These are phyloP conservation scores for Nymphaea colorata DNA, from an alignment of 164 flowering plant genomes.

Conservation along the genomic window DNA sequence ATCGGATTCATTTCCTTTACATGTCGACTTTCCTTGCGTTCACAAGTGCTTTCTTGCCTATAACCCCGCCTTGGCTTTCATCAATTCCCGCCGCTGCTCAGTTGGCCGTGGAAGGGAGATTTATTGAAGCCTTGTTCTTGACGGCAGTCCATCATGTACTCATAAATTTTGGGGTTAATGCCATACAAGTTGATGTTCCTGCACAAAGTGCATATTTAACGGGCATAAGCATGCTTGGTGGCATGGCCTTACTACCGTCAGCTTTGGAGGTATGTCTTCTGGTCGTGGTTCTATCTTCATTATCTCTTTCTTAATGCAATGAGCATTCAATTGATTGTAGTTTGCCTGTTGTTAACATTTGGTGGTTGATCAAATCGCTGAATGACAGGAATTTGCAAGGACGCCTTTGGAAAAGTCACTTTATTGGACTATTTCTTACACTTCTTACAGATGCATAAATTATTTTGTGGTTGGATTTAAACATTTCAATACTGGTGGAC, in stretches of 20 bases:
- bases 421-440: too few species aligned
- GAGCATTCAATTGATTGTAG: too few species aligned
- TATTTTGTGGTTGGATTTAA: too few species aligned
- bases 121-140: slow-evolving; percentile 12
- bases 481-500: too few species aligned
- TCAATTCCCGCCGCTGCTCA: slow-evolving; percentile 17
- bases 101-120: slow-evolving; percentile 14
- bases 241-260: slow-evolving; percentile 20
- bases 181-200: slow-evolving; percentile 17
- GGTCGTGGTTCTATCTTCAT: background rate
- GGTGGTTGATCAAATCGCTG: too few species aligned
- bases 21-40: slow-evolving; percentile 14
- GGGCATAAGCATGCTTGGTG: slow-evolving; percentile 19
- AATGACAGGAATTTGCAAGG: too few species aligned
- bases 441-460: too few species aligned
- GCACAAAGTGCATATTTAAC: slow-evolving; percentile 14
- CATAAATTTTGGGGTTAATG: slow-evolving; percentile 12
- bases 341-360: too few species aligned
- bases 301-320: background rate
- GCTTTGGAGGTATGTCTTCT: slow-evolving; percentile 11
- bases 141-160: slow-evolving; percentile 11
- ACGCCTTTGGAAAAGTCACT: too few species aligned
- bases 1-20: slow-evolving; percentile 15
- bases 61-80: slow-evolving; percentile 13
- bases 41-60: slow-evolving; percentile 15